These are phyloP conservation scores for Discostella pseudostelligera DNA, from an alignment of 108 stramenopile genomes.

Conservation along the genomic window DNA sequence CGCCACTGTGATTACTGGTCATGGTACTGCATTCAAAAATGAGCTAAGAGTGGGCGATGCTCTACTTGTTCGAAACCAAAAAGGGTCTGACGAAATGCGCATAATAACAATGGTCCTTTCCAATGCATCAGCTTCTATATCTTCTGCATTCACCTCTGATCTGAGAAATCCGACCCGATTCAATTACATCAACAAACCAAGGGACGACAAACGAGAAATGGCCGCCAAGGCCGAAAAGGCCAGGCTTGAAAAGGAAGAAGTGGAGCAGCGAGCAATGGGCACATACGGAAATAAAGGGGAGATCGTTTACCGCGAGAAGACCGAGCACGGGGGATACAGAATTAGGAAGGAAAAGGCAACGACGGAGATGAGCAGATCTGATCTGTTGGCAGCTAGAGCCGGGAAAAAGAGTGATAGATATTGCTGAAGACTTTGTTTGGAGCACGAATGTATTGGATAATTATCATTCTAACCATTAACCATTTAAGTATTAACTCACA, in stretches of 20 bases:
- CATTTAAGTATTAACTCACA: too few relatives aligned
- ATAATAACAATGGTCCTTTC: constrained; percentile 80
- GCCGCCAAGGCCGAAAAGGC: constrained; percentile 33
- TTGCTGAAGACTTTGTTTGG: constrained; percentile 56
- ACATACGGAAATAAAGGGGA: constrained; percentile 56
- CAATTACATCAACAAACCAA: constrained; percentile 66
- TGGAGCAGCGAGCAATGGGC: constrained; percentile 61
- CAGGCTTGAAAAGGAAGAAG: constrained; percentile 44
- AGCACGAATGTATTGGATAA: too few relatives aligned
- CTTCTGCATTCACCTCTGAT: constrained; percentile 58
- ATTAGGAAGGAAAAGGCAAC: constrained; percentile 53
- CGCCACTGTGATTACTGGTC: constrained; percentile 73
- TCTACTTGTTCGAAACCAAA: constrained; percentile 32
- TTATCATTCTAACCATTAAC: too few relatives aligned
- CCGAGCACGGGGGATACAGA: constrained; percentile 75
- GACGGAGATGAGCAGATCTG: constrained; percentile 50
- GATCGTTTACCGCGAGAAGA: constrained; percentile 75
- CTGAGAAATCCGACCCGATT: constrained; percentile 56
- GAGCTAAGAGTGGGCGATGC: constrained; percentile 73
- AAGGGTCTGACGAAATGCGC: constrained; percentile 63
- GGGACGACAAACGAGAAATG: constrained; percentile 45
- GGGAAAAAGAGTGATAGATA: constrained; percentile 86
- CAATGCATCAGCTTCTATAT: constrained; percentile 56
- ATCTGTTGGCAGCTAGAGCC: constrained; percentile 61
- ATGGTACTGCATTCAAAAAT: constrained; percentile 59